Percentiles rank a stretch among this genome's conserved stretches.
These are phyloP conservation scores for Metarhizium humberi DNA, from an alignment of 2,329 filamentous ascomycete species.

Conservation along the genomic window DNA sequence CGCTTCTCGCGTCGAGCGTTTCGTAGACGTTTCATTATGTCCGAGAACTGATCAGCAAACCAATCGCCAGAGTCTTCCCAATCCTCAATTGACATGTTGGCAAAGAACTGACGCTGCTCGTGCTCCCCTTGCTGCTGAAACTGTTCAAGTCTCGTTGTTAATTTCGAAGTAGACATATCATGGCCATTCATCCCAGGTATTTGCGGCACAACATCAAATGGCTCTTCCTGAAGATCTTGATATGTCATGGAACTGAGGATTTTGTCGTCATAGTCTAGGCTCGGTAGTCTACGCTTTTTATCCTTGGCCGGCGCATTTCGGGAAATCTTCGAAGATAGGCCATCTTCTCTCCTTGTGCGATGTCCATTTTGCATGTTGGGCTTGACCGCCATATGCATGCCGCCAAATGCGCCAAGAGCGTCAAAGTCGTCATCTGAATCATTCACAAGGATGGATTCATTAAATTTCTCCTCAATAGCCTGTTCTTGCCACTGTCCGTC, in stretches of 20 bases:
- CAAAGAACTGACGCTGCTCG: constrained; percentile 42
- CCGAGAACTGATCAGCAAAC: constrained; percentile 46
- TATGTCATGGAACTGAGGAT: constrained; percentile 46
- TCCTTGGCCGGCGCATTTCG: constrained; percentile 12
- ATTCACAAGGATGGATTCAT: constrained; percentile 10
- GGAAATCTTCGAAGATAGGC: constrained; percentile 12
- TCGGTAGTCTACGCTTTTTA: constrained; percentile 33
- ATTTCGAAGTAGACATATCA: constrained; percentile 27
- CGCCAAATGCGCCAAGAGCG: constrained; percentile 13
- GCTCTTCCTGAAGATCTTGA: constrained; percentile 37
- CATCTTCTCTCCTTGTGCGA: constrained; percentile 14
- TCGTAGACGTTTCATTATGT: constrained; percentile 37
- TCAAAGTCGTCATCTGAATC: constrained; percentile 16
- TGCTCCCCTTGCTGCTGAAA: constrained; percentile 35
- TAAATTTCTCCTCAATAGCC: constrained; percentile 10
- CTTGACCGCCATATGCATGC: constrained; percentile 13
- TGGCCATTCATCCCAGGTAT: constrained; percentile 25
- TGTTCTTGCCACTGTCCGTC: constrained; percentile 12
- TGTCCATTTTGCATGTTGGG: constrained; percentile 13
- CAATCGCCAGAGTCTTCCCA: constrained; percentile 53
- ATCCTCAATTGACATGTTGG: constrained; percentile 42
- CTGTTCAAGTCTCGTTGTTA: constrained; percentile 40
- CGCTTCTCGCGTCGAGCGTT: constrained; percentile 41
- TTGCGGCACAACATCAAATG: constrained; percentile 45
- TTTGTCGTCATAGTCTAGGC: constrained; percentile 48